Evolutionary conservation across 176 grass and related monocot species (phyloP).

Genomic region (Miscanthus lutarioriparius): DNA sequence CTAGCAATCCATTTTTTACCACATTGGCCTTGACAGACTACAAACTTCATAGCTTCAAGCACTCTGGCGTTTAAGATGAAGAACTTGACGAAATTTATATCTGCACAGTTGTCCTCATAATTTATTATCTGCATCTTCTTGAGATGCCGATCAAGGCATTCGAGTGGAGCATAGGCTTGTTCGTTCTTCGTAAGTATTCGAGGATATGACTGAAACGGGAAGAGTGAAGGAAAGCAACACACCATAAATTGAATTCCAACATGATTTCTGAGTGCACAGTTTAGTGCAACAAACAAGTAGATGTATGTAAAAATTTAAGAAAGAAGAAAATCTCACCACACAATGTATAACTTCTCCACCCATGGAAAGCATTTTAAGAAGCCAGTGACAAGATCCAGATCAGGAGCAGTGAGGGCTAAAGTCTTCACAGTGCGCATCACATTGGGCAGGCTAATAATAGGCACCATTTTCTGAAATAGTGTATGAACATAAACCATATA

Average conservation of each 20-base stretch:
- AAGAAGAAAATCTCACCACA: neutral
- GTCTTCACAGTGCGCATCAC: neutral
- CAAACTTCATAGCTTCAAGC: neutral
- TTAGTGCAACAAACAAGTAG: neutral
- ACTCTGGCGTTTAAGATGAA: neutral
- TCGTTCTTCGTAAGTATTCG: neutral
- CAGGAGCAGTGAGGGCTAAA: neutral
- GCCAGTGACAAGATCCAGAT: neutral
- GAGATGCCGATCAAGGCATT: neutral
- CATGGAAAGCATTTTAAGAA: slow-evolving; percentile 1
- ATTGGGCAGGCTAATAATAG: neutral
- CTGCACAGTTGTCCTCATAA: neutral
- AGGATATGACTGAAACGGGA: neutral
- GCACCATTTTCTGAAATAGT: neutral
- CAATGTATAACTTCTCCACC: slow-evolving; percentile 12
- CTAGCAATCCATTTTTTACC: neutral
- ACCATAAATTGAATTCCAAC: neutral
- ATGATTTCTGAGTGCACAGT: neutral
- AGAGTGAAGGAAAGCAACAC: too few relatives aligned
- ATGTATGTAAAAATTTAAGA: neutral
- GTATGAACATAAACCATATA: neutral
- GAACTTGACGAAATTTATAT: neutral
- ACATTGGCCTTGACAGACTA: neutral
- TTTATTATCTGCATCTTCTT: neutral
- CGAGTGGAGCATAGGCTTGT: neutral